These are phyloP conservation scores for Gossypium bickii DNA, from an alignment of 345 rosid genomes.

Conservation along the genomic window DNA sequence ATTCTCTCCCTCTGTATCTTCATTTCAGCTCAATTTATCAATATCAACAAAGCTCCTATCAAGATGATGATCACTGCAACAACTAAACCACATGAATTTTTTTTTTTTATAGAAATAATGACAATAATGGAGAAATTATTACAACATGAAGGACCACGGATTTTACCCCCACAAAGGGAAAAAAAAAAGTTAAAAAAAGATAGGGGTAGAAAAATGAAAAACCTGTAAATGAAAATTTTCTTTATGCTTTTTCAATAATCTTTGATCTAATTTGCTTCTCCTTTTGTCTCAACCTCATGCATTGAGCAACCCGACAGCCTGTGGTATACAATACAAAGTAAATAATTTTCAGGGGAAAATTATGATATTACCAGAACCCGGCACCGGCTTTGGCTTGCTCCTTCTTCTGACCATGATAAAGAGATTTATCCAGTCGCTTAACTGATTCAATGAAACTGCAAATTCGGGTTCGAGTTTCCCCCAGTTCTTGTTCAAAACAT, in stretches of 20 bases:
- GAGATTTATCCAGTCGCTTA: background rate
- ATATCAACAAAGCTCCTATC: no score
- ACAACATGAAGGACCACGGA: slow-evolving; percentile 19
- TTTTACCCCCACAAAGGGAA: background rate
- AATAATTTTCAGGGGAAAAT: background rate
- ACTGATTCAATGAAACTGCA: background rate
- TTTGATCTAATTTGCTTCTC: background rate
- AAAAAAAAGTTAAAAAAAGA: background rate
- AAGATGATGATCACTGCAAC: no score
- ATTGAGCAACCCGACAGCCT: background rate
- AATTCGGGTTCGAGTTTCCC: background rate
- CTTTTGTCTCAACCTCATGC: background rate
- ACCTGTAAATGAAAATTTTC: slow-evolving; percentile 20
- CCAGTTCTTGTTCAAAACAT: background rate
- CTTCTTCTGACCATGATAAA: background rate
- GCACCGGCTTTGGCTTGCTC: background rate
- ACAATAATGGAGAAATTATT: background rate
- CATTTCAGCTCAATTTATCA: no score
- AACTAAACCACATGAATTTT: no score
- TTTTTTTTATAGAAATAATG: no score
- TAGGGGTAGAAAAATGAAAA: background rate
- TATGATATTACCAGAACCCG: background rate
- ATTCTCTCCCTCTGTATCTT: no score
- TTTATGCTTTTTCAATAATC: slow-evolving; percentile 9
- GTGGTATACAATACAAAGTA: slow-evolving; percentile 1